A percentile compares a stretch with the other conserved stretches of the same genome.
Evolutionary conservation across 306 rosid genomes (phyloP).

Genomic region (Dicorynia guianensis): DNA sequence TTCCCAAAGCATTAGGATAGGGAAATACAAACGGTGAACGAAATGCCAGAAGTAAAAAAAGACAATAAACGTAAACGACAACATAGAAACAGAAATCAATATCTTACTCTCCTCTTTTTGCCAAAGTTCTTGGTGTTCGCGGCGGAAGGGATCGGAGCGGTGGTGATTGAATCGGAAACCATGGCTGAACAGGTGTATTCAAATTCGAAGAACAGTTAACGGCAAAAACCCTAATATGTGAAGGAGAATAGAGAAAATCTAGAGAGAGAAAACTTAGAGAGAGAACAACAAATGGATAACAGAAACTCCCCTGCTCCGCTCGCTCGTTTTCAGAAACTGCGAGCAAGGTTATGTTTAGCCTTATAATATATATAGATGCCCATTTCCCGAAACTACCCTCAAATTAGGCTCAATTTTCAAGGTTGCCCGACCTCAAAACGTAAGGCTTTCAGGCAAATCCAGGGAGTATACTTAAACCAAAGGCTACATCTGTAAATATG

Average conservation of each 20-base stretch:
- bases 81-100: not conserved
- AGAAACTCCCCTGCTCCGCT: slow-evolving; percentile 76
- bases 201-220: slow-evolving; percentile 43
- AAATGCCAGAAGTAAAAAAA: not conserved
- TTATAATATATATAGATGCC: slow-evolving; percentile 21
- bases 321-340: slow-evolving; percentile 43
- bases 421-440: accelerated
- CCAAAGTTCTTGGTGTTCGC: slow-evolving; percentile 72
- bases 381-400: slow-evolving; percentile 48
- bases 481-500: slow-evolving; percentile 32
- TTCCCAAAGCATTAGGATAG: not conserved
- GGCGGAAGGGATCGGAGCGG: slow-evolving; percentile 70
- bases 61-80: not conserved
- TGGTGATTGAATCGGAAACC: slow-evolving; percentile 81
- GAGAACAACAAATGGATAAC: slow-evolving; percentile 65
- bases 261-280: slow-evolving; percentile 40
- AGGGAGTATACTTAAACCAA: not conserved
- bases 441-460: not conserved
- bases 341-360: slow-evolving; percentile 30
- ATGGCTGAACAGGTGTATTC: slow-evolving; percentile 55
- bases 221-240: slow-evolving; percentile 67
- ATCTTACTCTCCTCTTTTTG: slow-evolving; percentile 91
- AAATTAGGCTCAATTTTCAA: not conserved
- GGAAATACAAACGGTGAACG: not conserved
- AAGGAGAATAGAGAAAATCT: slow-evolving; percentile 41